Evolutionary conservation across 2,329 filamentous ascomycete species (phyloP), one percentile per base, ranked within the genome.

Genomic region (Sphaceloma murrayae): DNA sequence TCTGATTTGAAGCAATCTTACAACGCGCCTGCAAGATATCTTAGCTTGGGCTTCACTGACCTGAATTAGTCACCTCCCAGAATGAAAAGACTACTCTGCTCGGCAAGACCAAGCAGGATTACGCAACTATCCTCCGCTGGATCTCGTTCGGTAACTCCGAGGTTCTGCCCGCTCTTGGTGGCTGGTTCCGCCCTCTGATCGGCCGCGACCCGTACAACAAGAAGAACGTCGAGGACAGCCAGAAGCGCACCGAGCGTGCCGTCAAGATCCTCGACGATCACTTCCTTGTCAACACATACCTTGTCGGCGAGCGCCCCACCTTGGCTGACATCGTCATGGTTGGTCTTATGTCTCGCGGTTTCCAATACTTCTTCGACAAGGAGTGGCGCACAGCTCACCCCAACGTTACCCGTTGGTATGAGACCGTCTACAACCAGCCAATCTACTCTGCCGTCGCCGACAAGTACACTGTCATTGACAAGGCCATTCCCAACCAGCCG

Each of bases 91-190:
- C 91, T 60, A 93, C 87, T 57, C 87, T 98, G 55, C 80, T 98
- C 59, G 91, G 91, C 64, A 96, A 96, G 82, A 98, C 88, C 73
- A 98, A 98, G 83, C 89, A 98, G 76, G 91, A 98, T 80, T 87
- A 96, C 69, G 91, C 91, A 59, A 88, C 88, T 57, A 98, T 98
- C 68, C 76, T 98, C 65, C 85, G 84, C 70, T 98, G 91, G 91
- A 80, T 95, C 82, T 96, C 89, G 54, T 96, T 81, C 72, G 84
- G 82, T 78, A 98, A 96, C 80, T 66, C 70, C 49, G 89, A 98
- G 74, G 65, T 95, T 60, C 74, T 94, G 55, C 66, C 77, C 53
- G 65, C 69, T 53, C 69, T 96, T 55, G 80, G 74, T 68, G 73
- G 67, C 64, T 95, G 86, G 85, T 91, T 84, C 79, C 76, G 76